Evolutionary conservation across 164 flowering plant species (phyloP).

Genomic region (Aristolochia californica): DNA sequence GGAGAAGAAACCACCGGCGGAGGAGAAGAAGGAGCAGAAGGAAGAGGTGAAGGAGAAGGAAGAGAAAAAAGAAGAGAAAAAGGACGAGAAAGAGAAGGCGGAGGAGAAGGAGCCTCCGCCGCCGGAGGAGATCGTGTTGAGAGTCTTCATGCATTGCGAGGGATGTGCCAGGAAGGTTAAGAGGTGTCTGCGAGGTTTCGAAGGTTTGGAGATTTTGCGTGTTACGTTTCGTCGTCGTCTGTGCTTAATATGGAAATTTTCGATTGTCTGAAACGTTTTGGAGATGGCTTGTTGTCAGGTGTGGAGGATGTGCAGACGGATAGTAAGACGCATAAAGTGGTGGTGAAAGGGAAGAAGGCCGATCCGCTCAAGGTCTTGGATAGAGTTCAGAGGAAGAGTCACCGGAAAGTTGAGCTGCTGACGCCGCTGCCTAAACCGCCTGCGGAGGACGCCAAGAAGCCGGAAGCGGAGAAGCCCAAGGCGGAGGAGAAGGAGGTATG

Average conservation of each 20-base stretch:
- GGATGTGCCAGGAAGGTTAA: constrained; percentile 79
- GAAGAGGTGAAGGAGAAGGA: neutral
- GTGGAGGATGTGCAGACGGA: constrained; percentile 12
- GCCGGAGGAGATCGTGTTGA: constrained; percentile 41
- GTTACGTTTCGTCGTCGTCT: no score
- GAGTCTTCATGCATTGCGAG: constrained; percentile 89
- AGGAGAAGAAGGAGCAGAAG: neutral
- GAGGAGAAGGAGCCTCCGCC: constrained; percentile 8
- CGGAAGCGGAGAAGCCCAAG: constrained; percentile 12
- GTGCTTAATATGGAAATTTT: no score
- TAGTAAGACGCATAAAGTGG: constrained; percentile 8
- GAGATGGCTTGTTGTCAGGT: neutral
- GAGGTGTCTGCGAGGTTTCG: constrained; percentile 49
- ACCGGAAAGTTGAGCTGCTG: constrained; percentile 12
- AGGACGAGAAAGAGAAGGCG: neutral
- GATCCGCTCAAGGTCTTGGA: constrained; percentile 12
- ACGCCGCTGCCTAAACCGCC: constrained; percentile 7
- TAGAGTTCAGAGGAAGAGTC: constrained; percentile 10
- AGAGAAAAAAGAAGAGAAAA: neutral
- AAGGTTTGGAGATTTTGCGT: no score
- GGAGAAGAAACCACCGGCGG: neutral
- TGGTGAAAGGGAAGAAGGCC: constrained; percentile 11
- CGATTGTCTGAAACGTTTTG: neutral
- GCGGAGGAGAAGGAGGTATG: constrained; percentile 11
- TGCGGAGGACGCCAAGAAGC: constrained; percentile 21